Conservation (phyloP, 495 filamentous ascomycete genomes). For the Amphirosellinia nigrospora region DNA sequence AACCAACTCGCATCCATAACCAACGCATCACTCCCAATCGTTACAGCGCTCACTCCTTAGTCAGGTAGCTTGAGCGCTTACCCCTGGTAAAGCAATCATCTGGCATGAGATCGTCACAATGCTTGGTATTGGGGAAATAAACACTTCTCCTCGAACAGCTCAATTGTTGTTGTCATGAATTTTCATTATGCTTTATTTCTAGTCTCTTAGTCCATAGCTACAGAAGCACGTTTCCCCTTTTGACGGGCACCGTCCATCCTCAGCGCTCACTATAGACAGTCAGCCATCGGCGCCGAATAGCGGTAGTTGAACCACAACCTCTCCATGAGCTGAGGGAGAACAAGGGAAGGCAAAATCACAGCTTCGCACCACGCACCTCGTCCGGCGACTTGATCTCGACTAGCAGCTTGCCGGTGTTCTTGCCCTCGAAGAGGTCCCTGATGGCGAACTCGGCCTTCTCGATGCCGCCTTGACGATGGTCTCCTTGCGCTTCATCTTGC, state of each 20-base stretch:
- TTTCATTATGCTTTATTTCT: neutral
- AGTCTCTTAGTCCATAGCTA: neutral
- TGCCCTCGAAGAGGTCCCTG: constrained; percentile 58
- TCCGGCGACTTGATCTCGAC: constrained; percentile 38
- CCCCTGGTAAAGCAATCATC: too few species aligned
- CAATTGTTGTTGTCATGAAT: neutral
- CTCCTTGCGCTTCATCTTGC: constrained; percentile 62
- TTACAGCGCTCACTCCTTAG: too few species aligned
- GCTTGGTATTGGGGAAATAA: neutral
- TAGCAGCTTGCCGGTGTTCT: constrained; percentile 57
- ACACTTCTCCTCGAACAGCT: too few species aligned
- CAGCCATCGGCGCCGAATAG: neutral
- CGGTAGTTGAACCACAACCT: neutral
- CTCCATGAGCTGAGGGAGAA: neutral
- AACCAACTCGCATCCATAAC: neutral
- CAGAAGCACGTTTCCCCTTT: neutral
- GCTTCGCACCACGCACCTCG: constrained; percentile 22
- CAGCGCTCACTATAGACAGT: constrained; percentile 6
- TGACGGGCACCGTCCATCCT: neutral
- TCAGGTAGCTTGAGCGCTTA: too few species aligned
- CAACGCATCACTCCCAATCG: neutral
- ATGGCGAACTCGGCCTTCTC: constrained; percentile 57
- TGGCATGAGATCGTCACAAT: neutral
- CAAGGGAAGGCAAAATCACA: constrained; percentile 26
- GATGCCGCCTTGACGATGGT: constrained; percentile 61